Percentiles rank a stretch among this genome's conserved stretches.
Evolutionary conservation across 169 alveolate species (phyloP).

Genomic region (Theileria sp.): DNA sequence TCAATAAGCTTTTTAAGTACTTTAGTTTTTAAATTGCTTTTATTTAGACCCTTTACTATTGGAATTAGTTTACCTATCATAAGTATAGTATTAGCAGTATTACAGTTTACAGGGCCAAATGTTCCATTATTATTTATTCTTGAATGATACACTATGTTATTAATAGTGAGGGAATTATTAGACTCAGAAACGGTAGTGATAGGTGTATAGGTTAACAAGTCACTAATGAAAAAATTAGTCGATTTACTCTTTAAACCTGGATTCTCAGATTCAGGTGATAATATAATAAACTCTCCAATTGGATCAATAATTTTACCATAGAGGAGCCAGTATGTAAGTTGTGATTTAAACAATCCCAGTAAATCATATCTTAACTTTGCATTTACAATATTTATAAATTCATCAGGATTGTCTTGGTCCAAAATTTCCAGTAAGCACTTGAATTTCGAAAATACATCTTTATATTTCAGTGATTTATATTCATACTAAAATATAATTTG

Average conservation of each 20-base stretch:
- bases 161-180: not conserved
- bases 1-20: conserved; percentile 1
- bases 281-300: conserved; percentile 67
- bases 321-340: conserved; percentile 66
- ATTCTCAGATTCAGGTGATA: conserved; percentile 43
- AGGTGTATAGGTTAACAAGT: not conserved
- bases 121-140: conserved; percentile 5
- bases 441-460: not conserved
- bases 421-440: not conserved
- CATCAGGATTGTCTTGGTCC: not conserved
- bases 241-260: not conserved
- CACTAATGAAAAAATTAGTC: not conserved
- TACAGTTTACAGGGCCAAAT: conserved; percentile 2
- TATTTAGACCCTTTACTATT: conserved; percentile 33
- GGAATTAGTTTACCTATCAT: conserved; percentile 73
- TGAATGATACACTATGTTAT: not conserved
- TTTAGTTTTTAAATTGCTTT: not conserved
- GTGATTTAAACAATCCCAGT: conserved; percentile 55
- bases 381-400: conserved; percentile 8
- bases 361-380: conserved; percentile 38
- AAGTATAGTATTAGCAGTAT: conserved; percentile 43
- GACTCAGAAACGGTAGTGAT: not conserved
- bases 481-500: conserved; percentile 35
- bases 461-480: conserved; percentile 20
- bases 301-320: conserved; percentile 72